Evolutionary conservation across 2,329 filamentous ascomycete genomes (phyloP).

Genomic region (Incumbomyces delicatus): DNA sequence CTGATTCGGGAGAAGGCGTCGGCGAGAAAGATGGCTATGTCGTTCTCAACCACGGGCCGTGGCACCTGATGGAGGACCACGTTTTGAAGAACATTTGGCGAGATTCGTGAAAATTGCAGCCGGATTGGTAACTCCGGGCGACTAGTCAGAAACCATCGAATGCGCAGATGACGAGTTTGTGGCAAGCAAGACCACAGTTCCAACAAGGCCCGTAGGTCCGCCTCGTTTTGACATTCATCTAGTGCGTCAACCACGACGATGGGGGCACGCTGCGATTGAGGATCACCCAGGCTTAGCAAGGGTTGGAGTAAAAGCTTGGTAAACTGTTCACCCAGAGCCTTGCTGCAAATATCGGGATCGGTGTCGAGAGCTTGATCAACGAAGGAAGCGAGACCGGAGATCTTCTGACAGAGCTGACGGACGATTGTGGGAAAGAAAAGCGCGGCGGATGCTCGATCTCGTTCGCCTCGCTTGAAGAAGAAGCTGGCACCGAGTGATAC

Average conservation of each 20-base stretch:
- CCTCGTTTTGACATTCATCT: conserved; percentile 23
- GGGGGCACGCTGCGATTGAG: conserved; percentile 1
- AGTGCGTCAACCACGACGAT: conserved; percentile 23
- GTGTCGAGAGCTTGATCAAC: conserved; percentile 19
- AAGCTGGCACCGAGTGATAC: conserved; percentile 12
- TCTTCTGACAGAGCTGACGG: conserved; percentile 23
- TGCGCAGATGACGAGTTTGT: conserved; percentile 10
- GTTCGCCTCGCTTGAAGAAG: conserved; percentile 34
- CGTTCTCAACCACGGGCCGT: background rate
- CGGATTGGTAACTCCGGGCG: conserved; percentile 22
- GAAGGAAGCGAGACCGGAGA: conserved; percentile 22
- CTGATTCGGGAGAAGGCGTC: conserved; percentile 9
- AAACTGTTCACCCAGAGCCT: conserved; percentile 23
- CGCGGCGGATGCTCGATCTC: conserved; percentile 27
- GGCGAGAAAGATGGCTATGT: conserved; percentile 1
- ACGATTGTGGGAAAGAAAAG: conserved; percentile 35
- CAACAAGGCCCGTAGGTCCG: conserved; percentile 20
- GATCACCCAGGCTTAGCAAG: conserved; percentile 8
- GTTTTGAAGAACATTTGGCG: conserved; percentile 14
- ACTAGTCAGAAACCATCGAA: conserved; percentile 24
- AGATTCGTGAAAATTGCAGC: conserved; percentile 17
- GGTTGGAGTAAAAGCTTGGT: conserved; percentile 22
- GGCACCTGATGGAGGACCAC: conserved; percentile 11
- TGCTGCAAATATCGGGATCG: conserved; percentile 22
- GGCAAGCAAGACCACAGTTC: conserved; percentile 14